phyloP scores from a whole-genome alignment of 1,284 basidiomycete species.

The Sporisorium iseilematis-ciliati region DNA sequence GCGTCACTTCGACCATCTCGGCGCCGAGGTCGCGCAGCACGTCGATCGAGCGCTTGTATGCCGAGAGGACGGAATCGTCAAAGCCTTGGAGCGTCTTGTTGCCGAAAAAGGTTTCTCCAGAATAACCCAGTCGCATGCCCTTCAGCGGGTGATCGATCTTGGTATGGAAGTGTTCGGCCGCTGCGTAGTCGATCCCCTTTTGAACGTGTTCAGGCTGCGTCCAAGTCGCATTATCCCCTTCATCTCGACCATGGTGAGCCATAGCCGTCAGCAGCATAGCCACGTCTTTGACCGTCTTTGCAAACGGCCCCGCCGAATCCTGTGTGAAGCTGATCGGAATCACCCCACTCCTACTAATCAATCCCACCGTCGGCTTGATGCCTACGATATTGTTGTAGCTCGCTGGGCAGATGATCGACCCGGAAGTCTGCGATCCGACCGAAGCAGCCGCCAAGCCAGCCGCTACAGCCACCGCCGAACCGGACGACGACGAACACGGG shows the following conservation, averaged over 20 bases:
- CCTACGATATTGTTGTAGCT: conserved; percentile 52
- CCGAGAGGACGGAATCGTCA: conserved; percentile 20
- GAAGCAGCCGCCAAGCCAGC: conserved; percentile 77
- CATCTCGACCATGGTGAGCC: conserved; percentile 33
- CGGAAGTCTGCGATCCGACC: conserved; percentile 76
- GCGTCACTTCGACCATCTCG: conserved; percentile 34
- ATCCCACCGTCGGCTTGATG: conserved; percentile 49
- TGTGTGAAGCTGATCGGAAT: conserved; percentile 45
- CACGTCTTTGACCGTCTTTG: conserved; percentile 42
- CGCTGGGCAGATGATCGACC: conserved; percentile 48
- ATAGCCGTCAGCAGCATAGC: conserved; percentile 46
- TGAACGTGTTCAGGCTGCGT: conserved; percentile 20
- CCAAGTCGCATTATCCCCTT: conserved; percentile 42
- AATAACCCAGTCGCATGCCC: conserved; percentile 24
- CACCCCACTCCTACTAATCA: conserved; percentile 42
- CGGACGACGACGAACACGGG: conserved; percentile 78
- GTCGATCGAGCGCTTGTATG: conserved; percentile 26
- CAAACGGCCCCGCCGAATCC: conserved; percentile 48
- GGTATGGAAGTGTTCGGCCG: conserved; percentile 17
- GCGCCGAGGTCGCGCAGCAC: conserved; percentile 24
- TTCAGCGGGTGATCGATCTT: conserved; percentile 8
- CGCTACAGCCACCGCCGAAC: conserved; percentile 76
- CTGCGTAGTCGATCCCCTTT: conserved; percentile 30
- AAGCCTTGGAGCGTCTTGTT: conserved; percentile 28
- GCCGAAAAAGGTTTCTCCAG: conserved; percentile 30